Base-by-base conservation (phyloP, 179 eudicot species). In the Sideroxylon spinosum region DNA sequence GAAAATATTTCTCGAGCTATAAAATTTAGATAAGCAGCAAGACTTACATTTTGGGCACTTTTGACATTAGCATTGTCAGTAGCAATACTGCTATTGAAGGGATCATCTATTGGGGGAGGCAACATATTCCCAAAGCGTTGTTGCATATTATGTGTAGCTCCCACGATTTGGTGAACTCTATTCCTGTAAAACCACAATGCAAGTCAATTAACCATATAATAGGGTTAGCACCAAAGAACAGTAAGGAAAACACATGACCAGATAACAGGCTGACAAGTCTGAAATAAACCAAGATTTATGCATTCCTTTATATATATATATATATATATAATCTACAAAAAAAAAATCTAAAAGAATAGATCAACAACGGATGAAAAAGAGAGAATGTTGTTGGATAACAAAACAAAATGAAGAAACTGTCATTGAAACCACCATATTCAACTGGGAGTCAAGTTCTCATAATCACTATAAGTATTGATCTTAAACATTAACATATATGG, bases 151-250 rank as follows among this genome's bases (percentile, higher is more conserved):
- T 86, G 91, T 50, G 91, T 73, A 75, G 85, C 82, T 76, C 97
- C 97, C 76, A 91, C 94, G 77, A 95, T 92, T 85, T 95, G 90
- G 84, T 93, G 97, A 80, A 93, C 98, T 84, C 97, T 87, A 89
- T 84, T 89, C 86, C 90, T 90, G 63, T n/a, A 63, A 82, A 85
- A 72, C 23, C 71, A 71, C 60, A 53, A 69, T 63, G 50, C 26
- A 75, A 68, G 48, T 26, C 53, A 28, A 62, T 44, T 60, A 60
- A 70, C 76, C 50, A 78, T 25, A 59, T 69, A 71, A 10, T 20
- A 7, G 66, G 28, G 50, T 12, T 76, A 19, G 29, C 62, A 48
- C 75, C 62, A 23, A 62, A 63, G 20, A 46, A 23, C 60, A 48
- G 7, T 52, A 68, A 17, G 5, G 25, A 13, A 66, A 49, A 76